Evolutionary conservation across 225 moss, liverwort and hornwort species (phyloP), one percentile per base, ranked within the genome.

Genomic region (Pseudisothecium myosuroides): DNA sequence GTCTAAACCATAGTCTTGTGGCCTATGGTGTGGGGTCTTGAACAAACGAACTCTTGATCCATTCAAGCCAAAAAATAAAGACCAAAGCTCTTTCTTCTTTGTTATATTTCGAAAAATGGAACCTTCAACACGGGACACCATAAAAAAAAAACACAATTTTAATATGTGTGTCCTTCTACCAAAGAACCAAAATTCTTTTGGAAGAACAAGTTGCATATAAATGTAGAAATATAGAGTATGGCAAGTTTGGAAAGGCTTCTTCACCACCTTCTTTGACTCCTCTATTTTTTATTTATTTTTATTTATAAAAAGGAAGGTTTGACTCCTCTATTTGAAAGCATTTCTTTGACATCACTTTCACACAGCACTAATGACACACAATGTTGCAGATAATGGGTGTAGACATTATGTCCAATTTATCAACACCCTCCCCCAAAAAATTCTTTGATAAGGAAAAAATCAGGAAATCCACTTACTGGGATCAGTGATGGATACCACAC

Each of bases 401-500:
- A 21, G 34, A 55, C 58, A 11, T 50, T 56, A 7, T n/a, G n/a
- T n/a, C n/a, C n/a, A n/a, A n/a, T n/a, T 29, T 74, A 27, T 50
- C 11, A 6, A 34, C 54, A 34, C 22, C 0, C 14, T 6, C 54
- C 6, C 4, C 16, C 10, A 7, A 22, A 19, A 77, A 18, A 52
- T 32, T 37, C 28, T 47, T 29, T 52, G 24, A 37, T 22, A 39
- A n/a, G 29, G 27, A 26, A 65, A 56, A 45, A 65, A 60, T n/a
- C n/a, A 37, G 22, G 26, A 27, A 56, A 18, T 27, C 6, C n/a
- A 89, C 94, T 87, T 93, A 96, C 95, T 96, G 89, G 98, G 96
- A 85, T 98, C 94, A n/a, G 95, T 96, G 89, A 96, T 96, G 60
- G 96, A 95, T 72, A 96, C 87, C 8, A 96, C 86, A 20, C 94